These are phyloP conservation scores for Syzygium jambos DNA, from an alignment of 345 rosid species.

Conservation along the genomic window DNA sequence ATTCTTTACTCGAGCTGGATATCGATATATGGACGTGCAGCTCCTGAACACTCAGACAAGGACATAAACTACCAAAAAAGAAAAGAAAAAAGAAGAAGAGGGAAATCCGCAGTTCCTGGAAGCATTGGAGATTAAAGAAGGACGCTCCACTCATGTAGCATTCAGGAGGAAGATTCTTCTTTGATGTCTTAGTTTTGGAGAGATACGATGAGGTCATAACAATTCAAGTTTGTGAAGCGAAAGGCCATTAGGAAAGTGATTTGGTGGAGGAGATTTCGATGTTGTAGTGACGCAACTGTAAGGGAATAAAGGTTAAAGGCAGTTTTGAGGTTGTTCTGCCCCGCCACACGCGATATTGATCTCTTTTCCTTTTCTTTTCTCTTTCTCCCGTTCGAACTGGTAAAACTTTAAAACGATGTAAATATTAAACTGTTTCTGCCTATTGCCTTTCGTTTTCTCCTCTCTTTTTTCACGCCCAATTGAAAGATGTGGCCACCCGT, in stretches of 20 bases:
- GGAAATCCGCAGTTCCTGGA: neutral
- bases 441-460: neutral
- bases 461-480: neutral
- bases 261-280: neutral
- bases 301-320: neutral
- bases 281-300: neutral
- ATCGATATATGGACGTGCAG: neutral
- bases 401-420: neutral
- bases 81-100: neutral
- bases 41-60: neutral
- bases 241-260: neutral
- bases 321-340: constrained; percentile 13
- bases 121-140: neutral
- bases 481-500: neutral
- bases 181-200: neutral
- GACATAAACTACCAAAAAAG: neutral
- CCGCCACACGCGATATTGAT: constrained; percentile 21
- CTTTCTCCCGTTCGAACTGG: neutral
- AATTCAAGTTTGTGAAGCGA: neutral
- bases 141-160: constrained; percentile 16
- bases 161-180: constrained; percentile 5
- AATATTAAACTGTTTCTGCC: neutral
- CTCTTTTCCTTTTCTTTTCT: neutral
- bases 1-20: neutral
- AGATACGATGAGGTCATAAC: neutral